Conservation (phyloP, 495 filamentous ascomycete species). For the Aspergillus nanangensis region DNA sequence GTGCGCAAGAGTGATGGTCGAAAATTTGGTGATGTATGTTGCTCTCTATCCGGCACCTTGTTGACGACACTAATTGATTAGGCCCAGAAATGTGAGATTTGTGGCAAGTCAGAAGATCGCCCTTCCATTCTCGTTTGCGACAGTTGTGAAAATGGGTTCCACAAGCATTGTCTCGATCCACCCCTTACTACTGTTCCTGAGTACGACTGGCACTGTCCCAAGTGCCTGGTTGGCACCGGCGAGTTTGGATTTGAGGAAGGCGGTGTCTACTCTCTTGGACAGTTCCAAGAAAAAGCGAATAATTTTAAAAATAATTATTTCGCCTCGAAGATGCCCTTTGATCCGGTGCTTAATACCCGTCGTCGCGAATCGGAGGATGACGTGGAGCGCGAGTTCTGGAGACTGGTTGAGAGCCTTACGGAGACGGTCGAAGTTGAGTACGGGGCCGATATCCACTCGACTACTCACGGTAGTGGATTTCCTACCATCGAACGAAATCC, state of each 20-base stretch:
- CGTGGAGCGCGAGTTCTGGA: slow-evolving; percentile 96
- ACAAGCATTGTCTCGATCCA: slow-evolving; percentile 84
- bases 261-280: slow-evolving; percentile 88
- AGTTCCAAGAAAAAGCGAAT: slow-evolving; percentile 94
- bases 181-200: slow-evolving; percentile 74
- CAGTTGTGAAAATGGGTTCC: slow-evolving; percentile 86
- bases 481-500: slow-evolving; percentile 93
- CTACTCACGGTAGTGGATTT: slow-evolving; percentile 96
- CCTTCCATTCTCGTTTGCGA: slow-evolving; percentile 78
- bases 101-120: slow-evolving; percentile 75
- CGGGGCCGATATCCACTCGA: slow-evolving; percentile 96
- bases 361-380: slow-evolving; percentile 88
- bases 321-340: slow-evolving; percentile 82
- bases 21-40: slow-evolving; percentile 70
- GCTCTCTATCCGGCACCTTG: not conserved
- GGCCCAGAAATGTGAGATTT: slow-evolving; percentile 87
- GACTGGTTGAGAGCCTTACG: slow-evolving; percentile 83
- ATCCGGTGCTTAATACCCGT: slow-evolving; percentile 74
- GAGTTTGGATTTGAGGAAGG: slow-evolving; percentile 98
- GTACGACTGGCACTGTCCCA: slow-evolving; percentile 93
- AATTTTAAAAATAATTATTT: slow-evolving; percentile 95
- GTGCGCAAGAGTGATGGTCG: slow-evolving; percentile 62
- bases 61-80: too few species aligned
- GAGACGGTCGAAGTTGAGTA: slow-evolving; percentile 98
- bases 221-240: slow-evolving; percentile 92